These are phyloP conservation scores for Kazachstania taianensis DNA, from an alignment of 805 yeast genomes.

Conservation along the genomic window DNA sequence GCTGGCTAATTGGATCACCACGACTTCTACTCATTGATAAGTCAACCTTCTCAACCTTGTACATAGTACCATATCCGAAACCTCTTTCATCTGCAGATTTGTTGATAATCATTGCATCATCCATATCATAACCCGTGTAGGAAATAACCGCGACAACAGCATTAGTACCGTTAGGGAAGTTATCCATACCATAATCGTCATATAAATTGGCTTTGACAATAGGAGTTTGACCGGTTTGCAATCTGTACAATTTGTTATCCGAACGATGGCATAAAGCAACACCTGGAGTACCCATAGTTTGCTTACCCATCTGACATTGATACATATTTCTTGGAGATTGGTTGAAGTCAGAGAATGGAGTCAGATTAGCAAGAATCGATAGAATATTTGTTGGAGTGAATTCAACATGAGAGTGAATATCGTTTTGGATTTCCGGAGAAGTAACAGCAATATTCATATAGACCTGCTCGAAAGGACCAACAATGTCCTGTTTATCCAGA, in stretches of 20 bases:
- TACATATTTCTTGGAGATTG: slow-evolving; percentile 99
- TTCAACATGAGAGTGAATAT: slow-evolving; percentile 87
- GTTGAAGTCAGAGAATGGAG: slow-evolving; percentile 96
- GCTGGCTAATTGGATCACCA: slow-evolving; percentile 92
- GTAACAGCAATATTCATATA: slow-evolving; percentile 94
- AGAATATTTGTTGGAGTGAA: slow-evolving; percentile 88
- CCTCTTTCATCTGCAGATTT: slow-evolving; percentile 98
- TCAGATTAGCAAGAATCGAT: slow-evolving; percentile 90
- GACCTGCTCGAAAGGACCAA: slow-evolving; percentile 97
- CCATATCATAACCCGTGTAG: slow-evolving; percentile 99
- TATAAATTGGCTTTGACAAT: slow-evolving; percentile 88
- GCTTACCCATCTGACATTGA: slow-evolving; percentile 99
- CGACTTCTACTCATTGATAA: slow-evolving; percentile 65
- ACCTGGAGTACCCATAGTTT: slow-evolving; percentile 99
- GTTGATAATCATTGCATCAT: slow-evolving; percentile 97
- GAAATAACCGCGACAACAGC: slow-evolving; percentile 99
- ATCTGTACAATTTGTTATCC: slow-evolving; percentile 85
- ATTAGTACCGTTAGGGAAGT: slow-evolving; percentile 95
- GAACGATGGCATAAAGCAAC: slow-evolving; percentile 87
- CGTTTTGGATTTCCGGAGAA: slow-evolving; percentile 76
- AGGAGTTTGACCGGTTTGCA: slow-evolving; percentile 95
- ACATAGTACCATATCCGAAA: slow-evolving; percentile 93
- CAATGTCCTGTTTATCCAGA: slow-evolving; percentile 67
- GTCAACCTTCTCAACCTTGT: slow-evolving; percentile 88
- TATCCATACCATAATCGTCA: slow-evolving; percentile 96